Base-by-base conservation (phyloP, 768 basidiomycete genomes). In the Amanita fuliginea region DNA sequence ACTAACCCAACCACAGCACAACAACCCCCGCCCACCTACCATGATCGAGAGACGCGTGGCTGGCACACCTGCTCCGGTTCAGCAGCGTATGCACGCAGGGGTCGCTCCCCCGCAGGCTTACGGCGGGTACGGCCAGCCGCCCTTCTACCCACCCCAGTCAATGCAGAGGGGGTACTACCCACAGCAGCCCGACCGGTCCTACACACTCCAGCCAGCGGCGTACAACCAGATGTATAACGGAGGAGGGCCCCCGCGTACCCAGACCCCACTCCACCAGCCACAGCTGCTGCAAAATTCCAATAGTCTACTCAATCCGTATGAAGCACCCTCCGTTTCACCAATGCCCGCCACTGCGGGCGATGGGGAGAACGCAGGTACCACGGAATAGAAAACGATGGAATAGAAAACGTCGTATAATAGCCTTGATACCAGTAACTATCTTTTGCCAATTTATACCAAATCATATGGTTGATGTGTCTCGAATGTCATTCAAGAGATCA, bases 1-100 rank as follows among this genome's bases (percentile, higher is more conserved):
- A 61, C 6, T 8, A 6, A 9, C n/a, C 14, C 40, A 59, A 66
- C 47, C 64, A 64, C 18, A 64, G 63, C 24, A 69, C 73, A 0
- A 69, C 73, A 0, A 76, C 51, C 76, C 76, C 14, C 73, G 77
- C 18, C 78, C 81, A 1, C 81, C 82, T n/a, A 69, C 73, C 24
- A 83, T 83, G 81, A 71, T 78, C 45, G 75, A 83, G 56, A 68
- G 68, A 41, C 74, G 72, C 54, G 53, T 67, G 41, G 62, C 67
- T 32, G 49, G 34, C 14, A 24, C 19, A 33, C 37, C 36, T 14
- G 35, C 13, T 24, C 44, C 28, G 9, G 34, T 16, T 22, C 67
- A 64, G 14, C 40, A 64, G 21, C 40, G 44, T 34, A 48, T 54
- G 3, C 49, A 54, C 6, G 47, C 43, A 42, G 26, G 40, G 7